phyloP scores from a whole-genome alignment of 2,329 filamentous ascomycete genomes.

The Scolecobasidium constrictum region DNA sequence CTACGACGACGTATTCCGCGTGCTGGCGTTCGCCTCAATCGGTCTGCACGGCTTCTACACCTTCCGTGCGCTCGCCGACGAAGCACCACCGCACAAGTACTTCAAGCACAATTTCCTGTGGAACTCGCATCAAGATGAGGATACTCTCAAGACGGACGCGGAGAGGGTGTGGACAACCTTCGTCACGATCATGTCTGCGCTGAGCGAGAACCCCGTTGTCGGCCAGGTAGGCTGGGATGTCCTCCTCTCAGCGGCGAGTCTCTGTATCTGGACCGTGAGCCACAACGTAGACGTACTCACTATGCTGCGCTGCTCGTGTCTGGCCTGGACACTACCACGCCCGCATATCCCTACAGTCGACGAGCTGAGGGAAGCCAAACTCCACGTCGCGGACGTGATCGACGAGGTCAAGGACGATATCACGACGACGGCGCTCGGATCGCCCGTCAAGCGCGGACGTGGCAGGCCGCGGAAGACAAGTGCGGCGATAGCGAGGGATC shows the following conservation, averaged over 20 bases:
- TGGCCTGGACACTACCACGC: conserved; percentile 19
- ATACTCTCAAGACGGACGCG: conserved; percentile 35
- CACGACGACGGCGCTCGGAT: background rate
- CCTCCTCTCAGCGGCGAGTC: conserved; percentile 40
- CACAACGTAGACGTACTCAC: conserved; percentile 39
- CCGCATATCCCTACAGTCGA: no score
- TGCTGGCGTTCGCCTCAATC: background rate
- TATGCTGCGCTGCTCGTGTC: conserved; percentile 31
- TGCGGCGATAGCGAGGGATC: background rate
- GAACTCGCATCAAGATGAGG: conserved; percentile 34
- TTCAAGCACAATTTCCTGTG: conserved; percentile 22
- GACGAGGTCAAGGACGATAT: no score
- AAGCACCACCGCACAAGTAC: conserved; percentile 4
- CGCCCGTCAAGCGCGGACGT: background rate
- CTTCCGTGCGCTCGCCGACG: background rate
- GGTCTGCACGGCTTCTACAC: background rate
- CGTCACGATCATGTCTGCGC: no score
- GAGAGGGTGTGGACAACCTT: no score
- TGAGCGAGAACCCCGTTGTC: conserved; percentile 47
- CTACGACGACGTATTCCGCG: conserved; percentile 5
- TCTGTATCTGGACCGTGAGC: conserved; percentile 49
- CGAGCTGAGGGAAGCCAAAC: no score
- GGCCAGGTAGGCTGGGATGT: conserved; percentile 48
- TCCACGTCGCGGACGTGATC: no score
- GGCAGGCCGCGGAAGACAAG: conserved; percentile 1